Evolutionary conservation across 2,329 filamentous ascomycete genomes (phyloP), one percentile per base, ranked within the genome.

Genomic region (Fusarium armeniacum): DNA sequence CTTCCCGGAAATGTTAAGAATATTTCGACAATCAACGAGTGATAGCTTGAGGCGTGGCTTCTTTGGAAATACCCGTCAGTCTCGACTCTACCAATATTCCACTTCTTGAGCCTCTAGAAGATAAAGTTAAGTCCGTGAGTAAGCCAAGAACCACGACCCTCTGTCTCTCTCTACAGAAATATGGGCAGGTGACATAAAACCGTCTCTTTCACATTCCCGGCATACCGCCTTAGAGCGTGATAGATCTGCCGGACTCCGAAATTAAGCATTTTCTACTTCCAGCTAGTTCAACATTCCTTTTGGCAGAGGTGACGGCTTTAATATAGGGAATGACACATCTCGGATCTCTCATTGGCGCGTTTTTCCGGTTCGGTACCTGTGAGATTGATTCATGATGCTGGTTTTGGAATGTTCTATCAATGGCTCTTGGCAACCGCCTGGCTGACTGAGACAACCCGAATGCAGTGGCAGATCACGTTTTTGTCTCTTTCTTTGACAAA

Each of bases 261-360:
- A 11, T 44, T 35, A 20, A 43, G 24, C 40, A 36, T 51, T 51
- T 38, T 35, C 43, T 26, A 26, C 36, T 35, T 43, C 16, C 12
- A 46, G 33, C 36, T 58, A 58, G 57, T 43, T 38, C 46, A 20
- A 5, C 62, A 67, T 67, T 67, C 64, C 64, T 20, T 20, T 22
- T 40, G 24, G 33, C 12, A 24, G 22, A 26, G 24, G 24, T 26
- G 24, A 20, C 20, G 20, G 20, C 20, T 20, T 20, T 20, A 20
- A 20, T 20, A 20, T 20, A 26, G 36, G 13, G 13, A 32, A 46
- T 66, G 20, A 50, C 22, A 38, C 24, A 40, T 50, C n/a, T 62
- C 49, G 49, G 38, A 13, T 51, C 12, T 33, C 30, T 51, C 49
- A 10, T 10, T 28, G 28, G 9, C 28, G 10, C n/a, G n/a, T n/a